Evolutionary conservation across 371 early-diverging fungal genomes (phyloP).

Genomic region (Fennellomyces sp.): DNA sequence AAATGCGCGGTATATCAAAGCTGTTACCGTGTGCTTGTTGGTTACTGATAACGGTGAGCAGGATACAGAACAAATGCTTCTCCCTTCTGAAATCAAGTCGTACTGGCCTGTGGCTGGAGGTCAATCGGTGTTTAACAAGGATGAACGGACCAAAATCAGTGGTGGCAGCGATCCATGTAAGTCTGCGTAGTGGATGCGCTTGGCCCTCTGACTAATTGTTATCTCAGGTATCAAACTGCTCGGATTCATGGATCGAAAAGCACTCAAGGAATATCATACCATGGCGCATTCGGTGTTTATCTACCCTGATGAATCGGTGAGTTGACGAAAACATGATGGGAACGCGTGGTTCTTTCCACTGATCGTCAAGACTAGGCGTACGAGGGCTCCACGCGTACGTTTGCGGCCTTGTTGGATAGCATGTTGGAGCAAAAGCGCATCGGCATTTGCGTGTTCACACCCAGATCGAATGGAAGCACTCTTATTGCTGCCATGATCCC

Average conservation of each 20-base stretch:
- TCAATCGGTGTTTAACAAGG: conserved; percentile 60
- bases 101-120: conserved; percentile 62
- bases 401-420: conserved; percentile 61
- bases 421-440: conserved; percentile 55
- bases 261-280: conserved; percentile 54
- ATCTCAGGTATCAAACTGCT: conserved; percentile 59
- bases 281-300: conserved; percentile 69
- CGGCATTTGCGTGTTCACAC: conserved; percentile 63
- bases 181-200: no score
- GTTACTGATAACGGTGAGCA: background rate
- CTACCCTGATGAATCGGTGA: conserved; percentile 76
- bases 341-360: background rate
- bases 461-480: conserved; percentile 52
- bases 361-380: conserved; percentile 33
- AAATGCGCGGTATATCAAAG: conserved; percentile 44
- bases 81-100: conserved; percentile 58
- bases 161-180: conserved; percentile 57
- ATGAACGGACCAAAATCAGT: conserved; percentile 54
- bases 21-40: background rate
- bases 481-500: conserved; percentile 67
- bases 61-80: conserved; percentile 56
- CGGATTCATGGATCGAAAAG: conserved; percentile 61
- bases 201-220: background rate
- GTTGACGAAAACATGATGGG: background rate
- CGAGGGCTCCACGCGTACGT: conserved; percentile 67